A percentile compares a stretch with the other conserved stretches of the same genome.
phyloP scores from a whole-genome alignment of 768 basidiomycete genomes.

The Tylopilus balloui region DNA sequence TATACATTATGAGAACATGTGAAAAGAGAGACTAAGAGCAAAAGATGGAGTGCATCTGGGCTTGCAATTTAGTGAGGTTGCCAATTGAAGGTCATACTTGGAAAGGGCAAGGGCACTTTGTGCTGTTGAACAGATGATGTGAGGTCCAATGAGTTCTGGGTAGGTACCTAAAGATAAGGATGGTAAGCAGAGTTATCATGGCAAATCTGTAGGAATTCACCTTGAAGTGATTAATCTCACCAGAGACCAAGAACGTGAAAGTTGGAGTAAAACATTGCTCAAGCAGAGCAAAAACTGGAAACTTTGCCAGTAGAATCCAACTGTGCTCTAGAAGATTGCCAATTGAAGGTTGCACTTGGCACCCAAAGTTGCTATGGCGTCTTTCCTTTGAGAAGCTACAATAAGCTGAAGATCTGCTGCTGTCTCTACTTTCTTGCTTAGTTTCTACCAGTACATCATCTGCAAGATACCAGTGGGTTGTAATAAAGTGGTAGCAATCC shows the following conservation, averaged over 20 bases:
- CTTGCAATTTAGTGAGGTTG: slow-evolving; percentile 86
- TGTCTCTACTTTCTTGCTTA: slow-evolving; percentile 95
- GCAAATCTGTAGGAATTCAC: slow-evolving; percentile 37
- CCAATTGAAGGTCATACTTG: too few relatives aligned
- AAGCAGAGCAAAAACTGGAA: slow-evolving; percentile 81
- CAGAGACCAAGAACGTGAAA: slow-evolving; percentile 90
- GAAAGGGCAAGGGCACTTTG: too few relatives aligned
- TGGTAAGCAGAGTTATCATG: background rate
- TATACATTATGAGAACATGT: slow-evolving; percentile 32
- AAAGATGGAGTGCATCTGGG: slow-evolving; percentile 56
- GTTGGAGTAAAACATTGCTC: slow-evolving; percentile 96
- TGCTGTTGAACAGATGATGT: too few relatives aligned
- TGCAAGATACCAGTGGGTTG: slow-evolving; percentile 81
- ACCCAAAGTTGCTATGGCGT: slow-evolving; percentile 89
- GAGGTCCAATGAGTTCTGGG: too few relatives aligned
- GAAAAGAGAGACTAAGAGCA: background rate
- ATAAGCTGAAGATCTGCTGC: slow-evolving; percentile 88
- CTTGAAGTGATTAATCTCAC: slow-evolving; percentile 99
- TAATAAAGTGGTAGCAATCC: slow-evolving; percentile 91
- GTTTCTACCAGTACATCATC: slow-evolving; percentile 94
- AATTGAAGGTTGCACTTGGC: slow-evolving; percentile 96
- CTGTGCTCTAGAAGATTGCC: slow-evolving; percentile 92
- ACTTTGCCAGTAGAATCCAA: slow-evolving; percentile 94
- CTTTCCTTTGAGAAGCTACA: slow-evolving; percentile 73
- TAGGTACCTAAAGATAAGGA: too few relatives aligned